Conservation (phyloP, 345 rosid genomes). For the Hypericum perforatum region DNA sequence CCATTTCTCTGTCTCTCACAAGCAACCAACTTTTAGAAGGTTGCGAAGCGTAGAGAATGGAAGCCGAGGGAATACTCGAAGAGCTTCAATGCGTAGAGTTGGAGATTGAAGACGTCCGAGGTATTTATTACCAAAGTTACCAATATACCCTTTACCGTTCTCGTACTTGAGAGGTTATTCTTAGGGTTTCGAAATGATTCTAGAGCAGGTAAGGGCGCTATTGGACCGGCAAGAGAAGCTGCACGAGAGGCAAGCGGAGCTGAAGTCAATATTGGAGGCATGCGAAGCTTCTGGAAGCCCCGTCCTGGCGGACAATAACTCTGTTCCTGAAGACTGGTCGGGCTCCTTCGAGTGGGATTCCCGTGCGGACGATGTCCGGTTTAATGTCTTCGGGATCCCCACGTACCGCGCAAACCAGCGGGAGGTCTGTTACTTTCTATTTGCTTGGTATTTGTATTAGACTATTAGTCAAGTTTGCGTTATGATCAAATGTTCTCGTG, state of each 20-base stretch:
- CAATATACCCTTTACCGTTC: too few species aligned
- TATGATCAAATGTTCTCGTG: neutral
- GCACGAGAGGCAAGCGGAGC: constrained; percentile 56
- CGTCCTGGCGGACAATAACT: constrained; percentile 19
- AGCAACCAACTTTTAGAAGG: too few species aligned
- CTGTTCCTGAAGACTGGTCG: constrained; percentile 45
- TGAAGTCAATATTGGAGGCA: constrained; percentile 49
- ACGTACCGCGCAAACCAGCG: constrained; percentile 74
- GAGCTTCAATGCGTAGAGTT: too few species aligned
- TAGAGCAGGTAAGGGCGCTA: constrained; percentile 62
- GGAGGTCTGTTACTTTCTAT: constrained; percentile 36
- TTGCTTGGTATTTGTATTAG: neutral
- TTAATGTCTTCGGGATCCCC: constrained; percentile 78
- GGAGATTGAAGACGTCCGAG: too few species aligned
- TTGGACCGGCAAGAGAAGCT: constrained; percentile 69
- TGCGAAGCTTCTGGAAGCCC: constrained; percentile 30
- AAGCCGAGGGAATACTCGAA: too few species aligned
- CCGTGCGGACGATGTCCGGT: constrained; percentile 54
- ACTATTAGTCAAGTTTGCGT: neutral
- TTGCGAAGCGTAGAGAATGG: too few species aligned
- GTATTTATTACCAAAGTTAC: too few species aligned
- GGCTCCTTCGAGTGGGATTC: constrained; percentile 78
- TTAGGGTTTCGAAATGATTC: neutral
- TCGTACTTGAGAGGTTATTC: too few species aligned
- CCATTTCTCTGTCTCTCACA: too few species aligned